These are phyloP conservation scores for Nelumbo lutea DNA, from an alignment of 164 flowering plant species.

Conservation along the genomic window DNA sequence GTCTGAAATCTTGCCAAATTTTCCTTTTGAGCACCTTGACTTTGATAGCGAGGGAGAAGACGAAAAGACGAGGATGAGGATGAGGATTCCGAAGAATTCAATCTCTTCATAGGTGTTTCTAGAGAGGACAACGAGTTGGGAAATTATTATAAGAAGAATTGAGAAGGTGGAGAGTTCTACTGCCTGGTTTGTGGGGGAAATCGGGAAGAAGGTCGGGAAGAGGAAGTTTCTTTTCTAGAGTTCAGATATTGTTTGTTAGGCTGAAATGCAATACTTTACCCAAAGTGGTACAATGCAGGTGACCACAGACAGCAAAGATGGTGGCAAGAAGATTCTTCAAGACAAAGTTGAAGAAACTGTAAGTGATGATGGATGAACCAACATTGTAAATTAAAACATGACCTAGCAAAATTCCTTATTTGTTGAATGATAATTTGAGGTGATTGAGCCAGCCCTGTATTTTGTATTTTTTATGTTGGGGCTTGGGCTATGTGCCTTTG, in stretches of 20 bases:
- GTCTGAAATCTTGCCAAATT: no score
- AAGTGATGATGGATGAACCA: not conserved
- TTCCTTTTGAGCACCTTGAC: not conserved
- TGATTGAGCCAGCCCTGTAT: no score
- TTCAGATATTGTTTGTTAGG: not conserved
- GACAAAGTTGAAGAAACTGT: constrained; percentile 1
- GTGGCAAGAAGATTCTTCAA: not conserved
- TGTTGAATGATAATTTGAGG: no score
- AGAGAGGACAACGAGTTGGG: constrained; percentile 37
- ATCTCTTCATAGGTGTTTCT: constrained; percentile 39
- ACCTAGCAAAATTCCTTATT: no score
- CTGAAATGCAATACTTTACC: not conserved
- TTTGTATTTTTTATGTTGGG: no score
- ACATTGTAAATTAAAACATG: no score
- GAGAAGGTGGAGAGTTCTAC: constrained; percentile 47
- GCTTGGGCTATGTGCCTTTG: no score
- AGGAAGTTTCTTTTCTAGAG: constrained; percentile 14
- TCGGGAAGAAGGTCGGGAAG: constrained; percentile 39
- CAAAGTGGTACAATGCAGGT: constrained; percentile 8
- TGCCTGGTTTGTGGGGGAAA: constrained; percentile 65
- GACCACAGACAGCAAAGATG: not conserved
- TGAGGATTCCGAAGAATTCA: constrained; percentile 20
- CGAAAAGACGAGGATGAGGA: constrained; percentile 18
- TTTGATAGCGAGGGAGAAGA: constrained; percentile 12
- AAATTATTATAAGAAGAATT: constrained; percentile 43